A percentile compares a stretch with the other conserved stretches of the same genome.
Evolutionary conservation across 768 basidiomycete genomes (phyloP).

Genomic region (Lactarius hengduanensis): DNA sequence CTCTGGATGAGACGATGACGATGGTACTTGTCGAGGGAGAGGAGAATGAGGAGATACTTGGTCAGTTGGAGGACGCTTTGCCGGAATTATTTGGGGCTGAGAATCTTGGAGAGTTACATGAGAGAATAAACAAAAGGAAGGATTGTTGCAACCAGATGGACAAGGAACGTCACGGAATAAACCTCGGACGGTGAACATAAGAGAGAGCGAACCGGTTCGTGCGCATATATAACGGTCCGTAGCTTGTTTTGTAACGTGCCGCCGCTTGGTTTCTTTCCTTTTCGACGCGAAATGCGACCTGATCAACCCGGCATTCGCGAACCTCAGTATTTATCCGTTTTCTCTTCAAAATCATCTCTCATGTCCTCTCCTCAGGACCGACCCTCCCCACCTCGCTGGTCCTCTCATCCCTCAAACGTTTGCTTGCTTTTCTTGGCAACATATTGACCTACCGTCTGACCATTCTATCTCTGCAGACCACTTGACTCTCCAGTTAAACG

Average conservation of each 20-base stretch:
- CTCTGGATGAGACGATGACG: slow-evolving; percentile 33
- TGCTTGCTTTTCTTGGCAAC: slow-evolving; percentile 27
- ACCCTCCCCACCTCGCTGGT: slow-evolving; percentile 57
- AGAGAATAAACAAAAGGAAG: slow-evolving; percentile 63
- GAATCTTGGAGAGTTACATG: slow-evolving; percentile 38
- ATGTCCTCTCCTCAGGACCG: slow-evolving; percentile 40
- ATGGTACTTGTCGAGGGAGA: not conserved
- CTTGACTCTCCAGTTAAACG: not conserved
- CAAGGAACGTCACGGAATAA: slow-evolving; percentile 61
- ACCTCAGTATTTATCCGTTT: slow-evolving; percentile 35
- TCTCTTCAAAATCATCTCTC: slow-evolving; percentile 4
- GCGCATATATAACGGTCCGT: not conserved
- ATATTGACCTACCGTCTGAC: not conserved
- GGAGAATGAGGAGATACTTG: not conserved
- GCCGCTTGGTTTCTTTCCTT: not conserved
- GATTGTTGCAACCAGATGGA: slow-evolving; percentile 54
- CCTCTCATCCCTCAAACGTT: slow-evolving; percentile 66
- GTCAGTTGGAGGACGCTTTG: slow-evolving; percentile 47
- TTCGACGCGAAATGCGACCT: not conserved
- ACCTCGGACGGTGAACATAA: slow-evolving; percentile 59
- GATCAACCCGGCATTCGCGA: slow-evolving; percentile 22
- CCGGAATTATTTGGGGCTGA: slow-evolving; percentile 41
- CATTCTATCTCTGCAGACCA: slow-evolving; percentile 6
- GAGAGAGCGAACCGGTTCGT: not conserved
- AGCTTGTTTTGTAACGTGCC: not conserved